Percentiles rank a stretch among this genome's conserved stretches.
These are phyloP conservation scores for Penicillium cosmopolitanum DNA, from an alignment of 495 filamentous ascomycete genomes.

Conservation along the genomic window DNA sequence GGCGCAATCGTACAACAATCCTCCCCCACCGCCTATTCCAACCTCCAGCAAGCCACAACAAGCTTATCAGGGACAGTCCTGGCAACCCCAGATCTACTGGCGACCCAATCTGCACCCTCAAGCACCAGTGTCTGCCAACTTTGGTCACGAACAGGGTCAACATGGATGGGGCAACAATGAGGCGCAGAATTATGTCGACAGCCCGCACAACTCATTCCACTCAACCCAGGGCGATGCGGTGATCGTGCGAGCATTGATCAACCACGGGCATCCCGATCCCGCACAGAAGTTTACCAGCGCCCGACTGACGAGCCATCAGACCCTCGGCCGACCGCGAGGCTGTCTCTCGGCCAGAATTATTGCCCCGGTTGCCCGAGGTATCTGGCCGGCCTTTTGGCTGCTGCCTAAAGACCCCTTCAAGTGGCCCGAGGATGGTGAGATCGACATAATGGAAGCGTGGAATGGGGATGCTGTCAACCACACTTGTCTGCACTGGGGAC, in stretches of 20 bases:
- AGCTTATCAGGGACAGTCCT: constrained; percentile 28
- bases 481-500: constrained; percentile 35
- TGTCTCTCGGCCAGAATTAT: constrained; percentile 35
- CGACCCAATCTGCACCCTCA: constrained; percentile 31
- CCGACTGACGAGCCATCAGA: constrained; percentile 31
- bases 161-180: constrained; percentile 37
- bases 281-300: constrained; percentile 34
- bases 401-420: constrained; percentile 39
- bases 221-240: constrained; percentile 32
- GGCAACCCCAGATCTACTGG: constrained; percentile 35
- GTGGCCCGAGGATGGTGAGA: constrained; percentile 36
- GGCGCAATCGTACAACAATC: constrained; percentile 22
- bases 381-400: constrained; percentile 39
- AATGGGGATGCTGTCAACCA: constrained; percentile 36
- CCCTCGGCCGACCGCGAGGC: constrained; percentile 29
- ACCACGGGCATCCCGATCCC: constrained; percentile 29
- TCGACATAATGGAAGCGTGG: constrained; percentile 36
- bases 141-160: constrained; percentile 30
- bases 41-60: constrained; percentile 29
- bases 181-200: constrained; percentile 33
- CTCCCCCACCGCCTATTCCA: constrained; percentile 33
- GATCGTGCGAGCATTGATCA: constrained; percentile 33
- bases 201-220: constrained; percentile 35
- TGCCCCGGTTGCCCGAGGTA: constrained; percentile 31
- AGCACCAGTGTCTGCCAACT: constrained; percentile 29